Conservation (phyloP, 345 rosid genomes). For the Orychophragmus violaceus region DNA sequence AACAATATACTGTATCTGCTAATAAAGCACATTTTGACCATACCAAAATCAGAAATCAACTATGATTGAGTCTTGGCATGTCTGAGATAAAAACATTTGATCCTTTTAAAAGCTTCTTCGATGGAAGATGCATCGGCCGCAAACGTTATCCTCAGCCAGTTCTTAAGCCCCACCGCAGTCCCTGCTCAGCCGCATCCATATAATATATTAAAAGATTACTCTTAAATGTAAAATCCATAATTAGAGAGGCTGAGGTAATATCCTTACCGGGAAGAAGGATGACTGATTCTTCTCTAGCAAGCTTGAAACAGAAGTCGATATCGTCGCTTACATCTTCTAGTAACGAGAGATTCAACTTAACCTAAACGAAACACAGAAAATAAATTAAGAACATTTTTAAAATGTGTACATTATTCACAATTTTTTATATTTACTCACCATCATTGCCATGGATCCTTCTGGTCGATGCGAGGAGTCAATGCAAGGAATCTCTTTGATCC, state of each 20-base stretch:
- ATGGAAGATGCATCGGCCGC: constrained; percentile 68
- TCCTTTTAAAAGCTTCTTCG: constrained; percentile 61
- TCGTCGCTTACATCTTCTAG: constrained; percentile 70
- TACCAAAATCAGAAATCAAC: constrained; percentile 10
- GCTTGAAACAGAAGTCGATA: constrained; percentile 85
- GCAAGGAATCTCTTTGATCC: constrained; percentile 72
- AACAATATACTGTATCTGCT: not conserved
- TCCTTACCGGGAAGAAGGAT: constrained; percentile 82
- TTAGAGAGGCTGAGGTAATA: not conserved
- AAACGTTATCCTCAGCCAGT: constrained; percentile 81
- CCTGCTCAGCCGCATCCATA: constrained; percentile 41
- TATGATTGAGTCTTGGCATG: constrained; percentile 37
- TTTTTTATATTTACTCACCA: constrained; percentile 43
- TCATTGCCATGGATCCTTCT: constrained; percentile 92
- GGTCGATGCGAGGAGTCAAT: constrained; percentile 61
- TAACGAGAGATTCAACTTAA: constrained; percentile 55
- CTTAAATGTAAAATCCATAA: not conserved
- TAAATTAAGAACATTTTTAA: not conserved
- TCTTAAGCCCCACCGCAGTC: constrained; percentile 70
- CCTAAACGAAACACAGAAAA: constrained; percentile 27
- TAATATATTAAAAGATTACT: not conserved
- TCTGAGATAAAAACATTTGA: constrained; percentile 60
- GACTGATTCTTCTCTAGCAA: constrained; percentile 88
- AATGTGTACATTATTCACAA: not conserved
- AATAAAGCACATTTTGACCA: not conserved